These are phyloP conservation scores for Pythium myriotylum DNA, from an alignment of 352 stramenopile genomes.

Conservation along the genomic window DNA sequence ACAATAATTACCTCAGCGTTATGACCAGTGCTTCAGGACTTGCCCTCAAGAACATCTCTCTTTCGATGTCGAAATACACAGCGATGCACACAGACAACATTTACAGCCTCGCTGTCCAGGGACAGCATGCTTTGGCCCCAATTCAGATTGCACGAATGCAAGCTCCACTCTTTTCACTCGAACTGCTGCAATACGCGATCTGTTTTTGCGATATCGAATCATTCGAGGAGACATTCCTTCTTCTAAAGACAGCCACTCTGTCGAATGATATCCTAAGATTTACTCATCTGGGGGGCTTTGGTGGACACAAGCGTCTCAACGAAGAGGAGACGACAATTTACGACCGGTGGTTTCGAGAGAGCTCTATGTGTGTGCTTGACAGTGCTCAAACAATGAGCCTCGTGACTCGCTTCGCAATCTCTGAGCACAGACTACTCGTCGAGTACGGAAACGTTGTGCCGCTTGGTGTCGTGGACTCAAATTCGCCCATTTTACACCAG, in stretches of 20 bases:
- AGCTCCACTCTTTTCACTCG: constrained; percentile 57
- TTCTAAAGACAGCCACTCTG: constrained; percentile 59
- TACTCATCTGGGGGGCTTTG: constrained; percentile 40
- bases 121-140: constrained; percentile 17
- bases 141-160: constrained; percentile 46
- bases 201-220: constrained; percentile 57
- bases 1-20: not conserved
- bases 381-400: constrained; percentile 58
- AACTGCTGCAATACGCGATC: constrained; percentile 62
- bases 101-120: constrained; percentile 33
- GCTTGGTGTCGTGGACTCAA: constrained; percentile 19
- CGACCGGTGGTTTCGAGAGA: constrained; percentile 58
- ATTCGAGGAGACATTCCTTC: constrained; percentile 62
- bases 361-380: constrained; percentile 46
- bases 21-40: constrained; percentile 14
- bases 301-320: not conserved
- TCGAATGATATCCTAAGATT: constrained; percentile 55
- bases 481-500: constrained; percentile 16
- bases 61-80: constrained; percentile 63
- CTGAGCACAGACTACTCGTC: constrained; percentile 50
- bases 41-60: constrained; percentile 54
- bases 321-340: constrained; percentile 41
- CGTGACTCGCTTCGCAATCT: constrained; percentile 60
- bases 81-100: constrained; percentile 56
- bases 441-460: constrained; percentile 14